Percentiles rank a stretch among this genome's conserved stretches.
Evolutionary conservation across 495 filamentous ascomycete species (phyloP).

Genomic region (Halenospora varia): DNA sequence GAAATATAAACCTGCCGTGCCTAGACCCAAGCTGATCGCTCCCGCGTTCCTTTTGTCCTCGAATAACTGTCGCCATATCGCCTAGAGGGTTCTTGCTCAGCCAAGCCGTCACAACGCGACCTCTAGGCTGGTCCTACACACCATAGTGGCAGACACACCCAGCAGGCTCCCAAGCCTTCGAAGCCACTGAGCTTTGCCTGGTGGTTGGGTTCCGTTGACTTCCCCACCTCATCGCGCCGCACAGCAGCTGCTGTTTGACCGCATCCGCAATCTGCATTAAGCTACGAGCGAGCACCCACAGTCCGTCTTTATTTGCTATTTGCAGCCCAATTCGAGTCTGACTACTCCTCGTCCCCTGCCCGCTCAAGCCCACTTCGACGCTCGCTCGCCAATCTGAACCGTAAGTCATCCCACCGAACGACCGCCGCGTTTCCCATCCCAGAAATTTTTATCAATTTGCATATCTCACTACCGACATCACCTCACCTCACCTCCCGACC

Average conservation of each 20-base stretch:
- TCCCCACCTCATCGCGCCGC: background rate
- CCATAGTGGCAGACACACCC: no score
- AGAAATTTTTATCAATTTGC: constrained; percentile 23
- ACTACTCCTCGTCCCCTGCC: background rate
- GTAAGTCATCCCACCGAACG: background rate
- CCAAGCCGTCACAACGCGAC: no score
- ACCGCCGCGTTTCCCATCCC: constrained; percentile 5
- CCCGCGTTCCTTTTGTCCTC: no score
- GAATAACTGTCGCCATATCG: background rate
- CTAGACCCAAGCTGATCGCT: no score
- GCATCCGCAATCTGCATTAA: background rate
- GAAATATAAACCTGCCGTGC: background rate
- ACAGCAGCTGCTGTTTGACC: no score
- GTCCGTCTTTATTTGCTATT: background rate
- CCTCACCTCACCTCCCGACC: constrained; percentile 26
- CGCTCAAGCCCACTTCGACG: background rate
- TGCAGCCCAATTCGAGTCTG: background rate
- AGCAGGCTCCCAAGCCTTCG: no score
- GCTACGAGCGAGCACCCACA: background rate
- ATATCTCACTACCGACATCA: constrained; percentile 22
- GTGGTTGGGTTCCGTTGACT: background rate
- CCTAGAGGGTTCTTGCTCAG: no score
- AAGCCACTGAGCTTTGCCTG: background rate
- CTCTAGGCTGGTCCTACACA: no score
- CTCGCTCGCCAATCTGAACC: background rate